Evolutionary conservation across 2,329 filamentous ascomycete species (phyloP), one percentile per base, ranked within the genome.

Genomic region (Aspergillus luchuensis): DNA sequence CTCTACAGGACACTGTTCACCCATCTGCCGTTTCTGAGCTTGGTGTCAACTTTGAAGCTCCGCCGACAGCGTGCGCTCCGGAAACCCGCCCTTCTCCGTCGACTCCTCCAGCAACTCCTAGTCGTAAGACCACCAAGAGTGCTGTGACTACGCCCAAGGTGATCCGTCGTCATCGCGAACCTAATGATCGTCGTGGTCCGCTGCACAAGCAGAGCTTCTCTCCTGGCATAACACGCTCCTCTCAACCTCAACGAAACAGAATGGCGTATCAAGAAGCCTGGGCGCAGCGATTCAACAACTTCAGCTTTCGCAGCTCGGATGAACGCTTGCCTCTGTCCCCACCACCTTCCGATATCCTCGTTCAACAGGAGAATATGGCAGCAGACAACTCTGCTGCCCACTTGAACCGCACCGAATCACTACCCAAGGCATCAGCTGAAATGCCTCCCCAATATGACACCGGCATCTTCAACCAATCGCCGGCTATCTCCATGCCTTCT

Each of bases 171-270:
- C 72, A 76, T 63, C 75, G 77, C 63, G 78, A 79, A 65, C 69
- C 74, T 57, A 78, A 78, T 72, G 72, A 74, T 59, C 75, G 70
- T 65, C 75, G 74, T 64, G 69, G 69, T 49, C 62, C 72, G 49
- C 68, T 76, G 66, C 77, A 72, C 72, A 79, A 75, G 73, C 78
- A 76, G 70, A 81, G 69, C 66, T 74, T 73, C 59, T 80, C 76
- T 23, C 77, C 81, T 47, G 85, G 81, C 67, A 82, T 86, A 79
- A 84, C 84, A 79, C 83, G 79, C 66, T 79, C 84, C 43, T 80
- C 81, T 21, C 79, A 81, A 58, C 61, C 80, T 76, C 73, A 79
- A 73, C 71, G 80, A 61, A 69, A 67, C 61, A 78, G 70, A 65
- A 78, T 76, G 74, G 72, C 72, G 50, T 77, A 76, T 77, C 68